Base-by-base conservation (phyloP, 1,284 basidiomycete genomes). In the Vanrija pseudolonga region DNA sequence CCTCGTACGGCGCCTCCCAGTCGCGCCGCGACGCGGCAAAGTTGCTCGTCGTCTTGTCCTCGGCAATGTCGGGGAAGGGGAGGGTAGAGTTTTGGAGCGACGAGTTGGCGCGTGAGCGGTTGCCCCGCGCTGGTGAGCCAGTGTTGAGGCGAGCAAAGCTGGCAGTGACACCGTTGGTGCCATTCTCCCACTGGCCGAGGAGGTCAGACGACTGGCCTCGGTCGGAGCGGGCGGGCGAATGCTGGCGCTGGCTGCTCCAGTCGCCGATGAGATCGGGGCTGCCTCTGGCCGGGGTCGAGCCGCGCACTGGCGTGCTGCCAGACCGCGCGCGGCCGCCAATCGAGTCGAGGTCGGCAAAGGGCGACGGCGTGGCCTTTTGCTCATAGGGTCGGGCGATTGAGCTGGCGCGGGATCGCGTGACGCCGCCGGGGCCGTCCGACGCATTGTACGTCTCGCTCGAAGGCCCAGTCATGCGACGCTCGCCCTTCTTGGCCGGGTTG, bases 371-470 rank as follows among this genome's bases (percentile, higher is more conserved):
- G 15, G 64, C 54, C 44, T 54, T 55, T 3, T 38, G 38, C 12
- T 45, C 51, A 43, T 58, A 63, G 32, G 56, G 40, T 43, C 66
- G 44, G 41, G 56, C 26, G 64, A 69, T 6, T 61, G 60, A 32
- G 55, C 60, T 37, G 61, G 55, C 15, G 64, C 55, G 37, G 64
- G 56, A 9, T 53, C 44, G n/a, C 53, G 44, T 28, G 28, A n/a
- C n/a, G n/a, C n/a, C n/a, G n/a, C n/a, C n/a, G 22, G 26, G 26
- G 26, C 23, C 15, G 28, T 58, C 66, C 6, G 26, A 26, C 26
- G 69, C 66, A 45, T 72, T 73, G 61, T 74, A 74, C 8, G 60
- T 59, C 55, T 74, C 73, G 46, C 59, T 62, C 3, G 60, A 63
- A 11, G 58, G 61, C 1, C 59, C 57, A 45, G 60, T 43, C 38